Evolutionary conservation across 352 stramenopile species (phyloP), one percentile per base, ranked within the genome.

Genomic region (Phytophthora boehmeriae): DNA sequence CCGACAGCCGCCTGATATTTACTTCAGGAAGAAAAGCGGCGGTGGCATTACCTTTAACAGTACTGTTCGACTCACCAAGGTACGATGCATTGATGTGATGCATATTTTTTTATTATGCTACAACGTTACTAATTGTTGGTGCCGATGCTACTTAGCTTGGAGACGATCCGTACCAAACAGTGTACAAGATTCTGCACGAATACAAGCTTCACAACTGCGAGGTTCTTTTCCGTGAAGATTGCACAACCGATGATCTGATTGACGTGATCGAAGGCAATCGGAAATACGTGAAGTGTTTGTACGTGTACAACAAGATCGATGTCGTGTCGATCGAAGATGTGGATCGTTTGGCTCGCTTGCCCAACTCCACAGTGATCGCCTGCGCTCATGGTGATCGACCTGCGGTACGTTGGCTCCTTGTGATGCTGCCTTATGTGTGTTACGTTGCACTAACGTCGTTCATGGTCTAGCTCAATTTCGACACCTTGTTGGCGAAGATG

Each of bases 221-320:
- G 61, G 79, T 99, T 28, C 76, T 99, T 17, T 97, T 98, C 61
- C 89, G 97, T 57, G 97, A 99, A 78, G 97, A 99, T 59, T 96
- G 96, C 63, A 96, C 87, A 19, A 95, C 98, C 5, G 98, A 99
- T 76, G 93, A 99, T 66, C 73, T 99, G 30, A 99, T 99, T 58
- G 98, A 99, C 83, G 94, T 99, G 23, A 95, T 99, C 54, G 89
- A 99, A 78, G 98, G 97, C 53, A 99, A 99, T 75, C 90, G 95
- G 50, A 98, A 98, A 70, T 99, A 99, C 83, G 98, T 99, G 59
- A 98, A 98, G 86, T 98, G 88, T 66, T 71, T 99, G 44, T 99
- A 99, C 75, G 93, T 99, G 60, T 99, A 99, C 92, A 99, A 99
- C 84, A 99, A 99, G 82, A 98, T 99, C 71, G 98, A 99, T 78